A percentile compares a stretch with the other conserved stretches of the same genome.
These are phyloP conservation scores for Penicillium brevicompactum DNA, from an alignment of 2,329 filamentous ascomycete species.

Conservation along the genomic window DNA sequence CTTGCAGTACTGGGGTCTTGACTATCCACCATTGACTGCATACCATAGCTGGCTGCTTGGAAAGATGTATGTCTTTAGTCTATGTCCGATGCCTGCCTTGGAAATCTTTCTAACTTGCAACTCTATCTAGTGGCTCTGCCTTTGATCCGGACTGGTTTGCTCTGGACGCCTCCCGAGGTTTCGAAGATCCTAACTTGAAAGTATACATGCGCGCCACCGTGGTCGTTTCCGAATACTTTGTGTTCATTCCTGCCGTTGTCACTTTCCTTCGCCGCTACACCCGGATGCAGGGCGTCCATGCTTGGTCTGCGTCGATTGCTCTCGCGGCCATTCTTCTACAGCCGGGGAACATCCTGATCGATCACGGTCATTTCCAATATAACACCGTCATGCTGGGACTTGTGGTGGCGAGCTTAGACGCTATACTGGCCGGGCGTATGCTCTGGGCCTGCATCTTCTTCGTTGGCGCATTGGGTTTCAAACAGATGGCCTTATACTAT, in stretches of 20 bases:
- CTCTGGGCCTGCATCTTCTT: conserved; percentile 94
- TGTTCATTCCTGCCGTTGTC: conserved; percentile 82
- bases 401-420: conserved; percentile 82
- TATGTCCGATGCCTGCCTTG: neutral
- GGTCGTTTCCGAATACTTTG: conserved; percentile 84
- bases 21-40: conserved; percentile 95
- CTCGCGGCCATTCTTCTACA: conserved; percentile 91
- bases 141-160: conserved; percentile 88
- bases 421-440: conserved; percentile 79
- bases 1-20: conserved; percentile 93
- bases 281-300: conserved; percentile 72
- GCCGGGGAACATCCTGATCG: conserved; percentile 84
- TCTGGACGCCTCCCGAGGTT: conserved; percentile 77
- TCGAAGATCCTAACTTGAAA: conserved; percentile 78
- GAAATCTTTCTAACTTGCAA: conserved; percentile 9
- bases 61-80: conserved; percentile 61
- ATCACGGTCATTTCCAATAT: conserved; percentile 96
- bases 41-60: conserved; percentile 98
- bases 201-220: conserved; percentile 96
- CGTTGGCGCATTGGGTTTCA: conserved; percentile 90
- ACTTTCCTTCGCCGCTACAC: conserved; percentile 84
- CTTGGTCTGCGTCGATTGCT: conserved; percentile 81
- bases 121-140: conserved; percentile 61
- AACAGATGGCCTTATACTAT: conserved; percentile 99
- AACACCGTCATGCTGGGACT: conserved; percentile 98